phyloP scores from a whole-genome alignment of 768 basidiomycete species.

The Artomyces pyxidatus region DNA sequence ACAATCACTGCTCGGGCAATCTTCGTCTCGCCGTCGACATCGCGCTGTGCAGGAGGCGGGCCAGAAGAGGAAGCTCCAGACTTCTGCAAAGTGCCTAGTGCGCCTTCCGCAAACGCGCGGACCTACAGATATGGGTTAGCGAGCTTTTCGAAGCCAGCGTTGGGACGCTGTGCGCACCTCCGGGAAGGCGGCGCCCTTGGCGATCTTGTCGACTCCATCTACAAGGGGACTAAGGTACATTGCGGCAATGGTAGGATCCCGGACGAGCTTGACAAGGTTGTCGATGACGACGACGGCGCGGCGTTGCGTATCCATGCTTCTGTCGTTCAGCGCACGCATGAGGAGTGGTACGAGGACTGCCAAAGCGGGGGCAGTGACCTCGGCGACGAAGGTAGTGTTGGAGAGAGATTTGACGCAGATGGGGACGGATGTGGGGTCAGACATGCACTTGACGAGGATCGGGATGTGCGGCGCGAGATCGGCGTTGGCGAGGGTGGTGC shows the following conservation, averaged over 20 bases:
- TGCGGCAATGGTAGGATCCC: conserved; percentile 84
- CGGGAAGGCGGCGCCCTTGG: conserved; percentile 88
- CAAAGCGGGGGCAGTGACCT: conserved; percentile 93
- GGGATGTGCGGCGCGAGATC: conserved; percentile 88
- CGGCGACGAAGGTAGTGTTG: conserved; percentile 92
- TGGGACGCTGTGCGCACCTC: conserved; percentile 44
- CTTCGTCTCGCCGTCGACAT: conserved; percentile 55
- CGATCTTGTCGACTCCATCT: conserved; percentile 86
- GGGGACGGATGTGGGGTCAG: conserved; percentile 78
- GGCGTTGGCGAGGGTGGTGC: conserved; percentile 85
- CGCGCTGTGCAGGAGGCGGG: conserved; percentile 60
- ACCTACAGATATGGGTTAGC: conserved; percentile 37
- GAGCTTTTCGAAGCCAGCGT: conserved; percentile 3
- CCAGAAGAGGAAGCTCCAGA: conserved; percentile 77
- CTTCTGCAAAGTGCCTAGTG: conserved; percentile 70
- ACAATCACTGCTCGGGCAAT: conserved; percentile 49
- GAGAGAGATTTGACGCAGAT: conserved; percentile 93
- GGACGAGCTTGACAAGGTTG: conserved; percentile 95
- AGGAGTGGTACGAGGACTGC: conserved; percentile 93
- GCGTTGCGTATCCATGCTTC: conserved; percentile 94
- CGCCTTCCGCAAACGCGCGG: conserved; percentile 84
- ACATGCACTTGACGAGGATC: conserved; percentile 90
- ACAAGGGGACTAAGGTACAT: conserved; percentile 81
- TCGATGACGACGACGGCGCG: conserved; percentile 91
- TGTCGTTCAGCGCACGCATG: conserved; percentile 84